These are phyloP conservation scores for Aechmea fasciata DNA, from an alignment of 176 grass and related monocot genomes.

Conservation along the genomic window DNA sequence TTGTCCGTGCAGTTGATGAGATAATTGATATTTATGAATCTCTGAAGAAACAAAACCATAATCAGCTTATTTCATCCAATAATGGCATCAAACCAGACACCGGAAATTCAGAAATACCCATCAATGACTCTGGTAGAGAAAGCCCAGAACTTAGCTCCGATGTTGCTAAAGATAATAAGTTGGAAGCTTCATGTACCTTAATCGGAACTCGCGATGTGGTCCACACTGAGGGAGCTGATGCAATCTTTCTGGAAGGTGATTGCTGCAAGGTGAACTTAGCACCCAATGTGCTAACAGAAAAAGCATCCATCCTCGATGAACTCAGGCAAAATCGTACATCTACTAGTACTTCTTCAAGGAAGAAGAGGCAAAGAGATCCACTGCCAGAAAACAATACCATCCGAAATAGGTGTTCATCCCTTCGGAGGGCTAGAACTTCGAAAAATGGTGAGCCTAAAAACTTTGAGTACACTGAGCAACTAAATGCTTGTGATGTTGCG, in stretches of 20 bases:
- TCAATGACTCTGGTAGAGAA: conserved; percentile 25
- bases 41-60: conserved; percentile 44
- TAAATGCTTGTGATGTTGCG: conserved; percentile 22
- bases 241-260: conserved; percentile 18
- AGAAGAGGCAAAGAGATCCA: conserved; percentile 32
- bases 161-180: conserved; percentile 27
- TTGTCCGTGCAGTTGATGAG: conserved; percentile 87
- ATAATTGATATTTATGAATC: conserved; percentile 83
- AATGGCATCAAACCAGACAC: conserved; percentile 21
- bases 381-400: conserved; percentile 22
- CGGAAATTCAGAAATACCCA: conserved; percentile 26
- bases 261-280: conserved; percentile 42
- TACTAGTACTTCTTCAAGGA: conserved; percentile 41
- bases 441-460: conserved; percentile 30
- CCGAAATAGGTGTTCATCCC: conserved; percentile 14
- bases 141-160: conserved; percentile 23
- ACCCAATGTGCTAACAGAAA: conserved; percentile 46
- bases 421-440: conserved; percentile 32
- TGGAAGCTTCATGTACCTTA: conserved; percentile 16
- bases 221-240: conserved; percentile 19
- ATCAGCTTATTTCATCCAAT: conserved; percentile 21
- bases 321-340: conserved; percentile 40
- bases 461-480: conserved; percentile 12
- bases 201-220: conserved; percentile 31
- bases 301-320: conserved; percentile 57